phyloP scores from a whole-genome alignment of 495 filamentous ascomycete species.

The Haplographium delicatum region DNA sequence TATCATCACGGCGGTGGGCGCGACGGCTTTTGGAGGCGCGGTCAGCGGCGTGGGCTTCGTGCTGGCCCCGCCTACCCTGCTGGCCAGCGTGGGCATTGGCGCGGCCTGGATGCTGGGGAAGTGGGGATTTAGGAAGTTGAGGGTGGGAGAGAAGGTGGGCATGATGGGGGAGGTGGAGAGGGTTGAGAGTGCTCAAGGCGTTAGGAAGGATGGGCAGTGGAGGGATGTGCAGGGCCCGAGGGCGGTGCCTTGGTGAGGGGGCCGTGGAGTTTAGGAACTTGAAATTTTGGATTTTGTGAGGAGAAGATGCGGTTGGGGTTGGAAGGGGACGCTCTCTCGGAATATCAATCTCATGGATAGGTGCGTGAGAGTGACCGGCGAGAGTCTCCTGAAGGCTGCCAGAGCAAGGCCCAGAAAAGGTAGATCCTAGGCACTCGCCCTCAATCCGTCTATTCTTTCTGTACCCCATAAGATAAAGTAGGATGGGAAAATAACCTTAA shows the following conservation, averaged over 20 bases:
- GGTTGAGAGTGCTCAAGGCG: constrained; percentile 15
- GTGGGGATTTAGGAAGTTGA: constrained; percentile 25
- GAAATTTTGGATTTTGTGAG: too few species aligned
- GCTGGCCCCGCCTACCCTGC: constrained; percentile 30
- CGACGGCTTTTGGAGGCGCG: constrained; percentile 29
- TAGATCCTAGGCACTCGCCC: too few species aligned
- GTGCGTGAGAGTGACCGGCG: too few species aligned
- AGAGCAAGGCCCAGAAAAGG: too few species aligned
- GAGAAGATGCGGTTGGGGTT: too few species aligned
- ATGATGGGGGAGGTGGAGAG: constrained; percentile 8
- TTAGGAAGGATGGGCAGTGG: constrained; percentile 23
- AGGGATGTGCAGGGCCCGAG: constrained; percentile 22
- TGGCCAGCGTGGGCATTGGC: constrained; percentile 27
- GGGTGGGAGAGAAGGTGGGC: constrained; percentile 22
- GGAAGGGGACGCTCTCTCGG: too few species aligned
- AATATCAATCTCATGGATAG: too few species aligned
- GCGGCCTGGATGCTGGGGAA: constrained; percentile 23
- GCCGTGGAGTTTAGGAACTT: too few species aligned
- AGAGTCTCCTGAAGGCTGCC: too few species aligned
- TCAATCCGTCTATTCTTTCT: too few species aligned
- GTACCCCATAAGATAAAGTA: too few species aligned
- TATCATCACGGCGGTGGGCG: constrained; percentile 28
- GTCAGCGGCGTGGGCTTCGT: constrained; percentile 29
- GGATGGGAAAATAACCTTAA: too few species aligned
- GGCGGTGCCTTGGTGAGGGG: constrained; percentile 18